phyloP scores from a whole-genome alignment of 768 basidiomycete species.

The Mycena albidolilacea region DNA sequence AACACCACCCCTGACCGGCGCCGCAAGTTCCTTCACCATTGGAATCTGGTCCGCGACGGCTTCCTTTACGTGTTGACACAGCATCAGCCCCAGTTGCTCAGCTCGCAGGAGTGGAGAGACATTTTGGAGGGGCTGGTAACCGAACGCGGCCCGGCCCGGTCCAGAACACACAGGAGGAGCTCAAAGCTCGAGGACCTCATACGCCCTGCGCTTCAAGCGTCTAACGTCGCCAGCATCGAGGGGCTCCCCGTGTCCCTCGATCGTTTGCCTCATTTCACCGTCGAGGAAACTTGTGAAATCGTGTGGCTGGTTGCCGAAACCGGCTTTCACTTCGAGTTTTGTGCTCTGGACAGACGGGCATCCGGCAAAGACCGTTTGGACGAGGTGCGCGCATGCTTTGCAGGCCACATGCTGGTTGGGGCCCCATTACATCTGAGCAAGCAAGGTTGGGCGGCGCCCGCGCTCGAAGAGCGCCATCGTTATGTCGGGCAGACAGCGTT shows the following conservation, averaged over 20 bases:
- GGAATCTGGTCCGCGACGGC: not conserved
- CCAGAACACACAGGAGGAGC: not conserved
- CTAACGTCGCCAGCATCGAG: not conserved
- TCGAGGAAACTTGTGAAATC: not conserved
- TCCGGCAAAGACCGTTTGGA: not conserved
- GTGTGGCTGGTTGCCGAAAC: conserved; percentile 9
- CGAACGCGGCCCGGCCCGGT: not conserved
- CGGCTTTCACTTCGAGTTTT: conserved; percentile 10
- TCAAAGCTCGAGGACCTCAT: not conserved
- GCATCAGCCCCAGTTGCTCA: not conserved
- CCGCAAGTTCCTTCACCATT: not conserved
- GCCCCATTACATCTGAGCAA: conserved; percentile 8
- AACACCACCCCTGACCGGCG: not conserved
- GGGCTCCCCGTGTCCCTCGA: not conserved
- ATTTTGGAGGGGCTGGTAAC: not conserved
- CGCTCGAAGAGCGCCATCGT: not conserved
- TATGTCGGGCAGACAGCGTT: not conserved
- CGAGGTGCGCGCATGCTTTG: not conserved
- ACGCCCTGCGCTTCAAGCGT: not conserved
- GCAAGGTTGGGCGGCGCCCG: not conserved
- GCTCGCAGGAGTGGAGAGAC: not conserved
- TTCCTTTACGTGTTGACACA: not conserved
- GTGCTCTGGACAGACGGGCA: conserved; percentile 5
- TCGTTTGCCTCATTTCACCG: not conserved
- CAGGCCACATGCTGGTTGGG: conserved; percentile 1